Evolutionary conservation across 2,329 filamentous ascomycete species (phyloP).

Genomic region (Alternaria longipes): DNA sequence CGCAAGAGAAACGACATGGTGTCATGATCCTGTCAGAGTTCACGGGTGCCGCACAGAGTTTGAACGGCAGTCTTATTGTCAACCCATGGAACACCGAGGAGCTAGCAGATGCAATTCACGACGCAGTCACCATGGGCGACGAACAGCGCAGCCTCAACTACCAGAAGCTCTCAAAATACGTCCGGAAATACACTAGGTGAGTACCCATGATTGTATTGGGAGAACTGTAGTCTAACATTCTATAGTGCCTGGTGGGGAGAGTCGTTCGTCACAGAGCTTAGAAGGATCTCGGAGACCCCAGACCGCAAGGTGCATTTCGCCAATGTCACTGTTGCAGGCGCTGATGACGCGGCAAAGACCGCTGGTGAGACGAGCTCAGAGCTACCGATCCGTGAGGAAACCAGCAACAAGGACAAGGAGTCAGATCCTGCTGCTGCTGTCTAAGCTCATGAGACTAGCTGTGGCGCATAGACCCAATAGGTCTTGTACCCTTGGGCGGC

Average conservation of each 20-base stretch:
- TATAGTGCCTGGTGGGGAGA: slow-evolving; percentile 90
- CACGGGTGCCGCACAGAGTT: slow-evolving; percentile 90
- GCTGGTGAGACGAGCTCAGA: slow-evolving; percentile 8
- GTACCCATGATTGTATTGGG: background rate
- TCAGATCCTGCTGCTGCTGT: slow-evolving; percentile 21
- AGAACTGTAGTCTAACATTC: slow-evolving; percentile 27
- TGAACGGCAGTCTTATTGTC: slow-evolving; percentile 92
- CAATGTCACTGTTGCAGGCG: slow-evolving; percentile 18
- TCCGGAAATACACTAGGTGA: slow-evolving; percentile 92
- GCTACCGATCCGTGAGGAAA: background rate
- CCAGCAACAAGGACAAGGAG: slow-evolving; percentile 25
- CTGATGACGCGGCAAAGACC: slow-evolving; percentile 10
- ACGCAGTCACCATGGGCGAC: slow-evolving; percentile 94
- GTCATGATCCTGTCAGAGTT: slow-evolving; percentile 97
- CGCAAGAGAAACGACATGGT: slow-evolving; percentile 88
- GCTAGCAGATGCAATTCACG: slow-evolving; percentile 89
- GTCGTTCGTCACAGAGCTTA: slow-evolving; percentile 87
- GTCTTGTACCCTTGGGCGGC: background rate
- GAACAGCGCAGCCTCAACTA: slow-evolving; percentile 89
- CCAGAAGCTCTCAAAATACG: slow-evolving; percentile 90
- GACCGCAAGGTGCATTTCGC: slow-evolving; percentile 57
- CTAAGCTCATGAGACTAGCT: slow-evolving; percentile 8
- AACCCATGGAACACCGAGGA: slow-evolving; percentile 99
- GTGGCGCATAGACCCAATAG: slow-evolving; percentile 12
- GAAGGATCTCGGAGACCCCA: slow-evolving; percentile 63